Base-by-base conservation (phyloP, 164 flowering plant species). In the Malania oleifera region DNA sequence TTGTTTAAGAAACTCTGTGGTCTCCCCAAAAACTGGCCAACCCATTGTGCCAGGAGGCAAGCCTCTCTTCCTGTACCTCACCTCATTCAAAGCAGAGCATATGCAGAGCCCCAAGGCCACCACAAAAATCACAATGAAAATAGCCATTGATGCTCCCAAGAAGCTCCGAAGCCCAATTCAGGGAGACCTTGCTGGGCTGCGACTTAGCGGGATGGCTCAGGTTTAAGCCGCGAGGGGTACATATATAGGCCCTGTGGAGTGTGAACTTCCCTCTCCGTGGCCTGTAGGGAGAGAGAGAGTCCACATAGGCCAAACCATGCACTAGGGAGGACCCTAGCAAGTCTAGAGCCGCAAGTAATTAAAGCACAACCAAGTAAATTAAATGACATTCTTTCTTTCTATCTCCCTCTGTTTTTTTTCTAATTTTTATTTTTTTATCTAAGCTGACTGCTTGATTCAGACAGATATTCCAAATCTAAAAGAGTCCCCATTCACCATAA, bases 11-110 rank as follows among this genome's bases (percentile, higher is more conserved):
- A 92, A 92, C 82, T 92, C 96, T 40, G 90, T 81, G 18, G 98
- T 92, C 60, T 89, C 98, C 0, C 98, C 98, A 72, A 89, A 79
- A 29, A 92, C 62, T 0, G 98, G 98, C 98, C 97, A 92, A 7
- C 97, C 97, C 98, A 89, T 92, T 18, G 97, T 89, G 7, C 98
- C 98, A 0, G 93, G 97, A 37, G 98, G 98, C 61, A 92, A 66
- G 0, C 88, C 88, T 67, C 82, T 87, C 77, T 77, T 87, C 68
- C 78, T 80, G 75, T 81, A 89, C 60, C 74, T 84, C 64, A 92
- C 60, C 56, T 82, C 89, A 74, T 87, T 89, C 96, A 89, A 56
- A 50, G 79, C 81, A 66, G 78, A 64, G 65, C 73, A 78, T 34
- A 79, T 12, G 54, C 77, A 82, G 60, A 91, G 72, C 50, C 78